Percentiles rank a stretch among this genome's conserved stretches.
These are phyloP conservation scores for Haplosporangium gracile DNA, from an alignment of 192 early-diverging fungal species.

Conservation along the genomic window DNA sequence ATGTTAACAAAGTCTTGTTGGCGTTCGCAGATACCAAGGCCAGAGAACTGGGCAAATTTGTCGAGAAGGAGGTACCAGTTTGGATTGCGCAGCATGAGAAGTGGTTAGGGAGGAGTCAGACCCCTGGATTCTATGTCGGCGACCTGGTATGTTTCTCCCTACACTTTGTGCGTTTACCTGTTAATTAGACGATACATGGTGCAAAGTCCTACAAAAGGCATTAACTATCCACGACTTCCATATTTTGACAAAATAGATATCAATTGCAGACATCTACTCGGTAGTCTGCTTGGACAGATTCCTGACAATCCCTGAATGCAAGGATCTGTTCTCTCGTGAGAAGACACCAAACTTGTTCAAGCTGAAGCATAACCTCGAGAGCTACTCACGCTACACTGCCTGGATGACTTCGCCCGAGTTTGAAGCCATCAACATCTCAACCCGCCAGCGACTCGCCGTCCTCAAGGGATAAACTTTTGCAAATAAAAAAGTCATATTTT, in stretches of 20 bases:
- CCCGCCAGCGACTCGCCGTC: conserved; percentile 34
- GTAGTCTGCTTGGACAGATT: conserved; percentile 39
- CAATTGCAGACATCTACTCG: conserved; percentile 39
- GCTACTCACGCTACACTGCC: conserved; percentile 14
- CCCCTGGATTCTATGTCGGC: conserved; percentile 35
- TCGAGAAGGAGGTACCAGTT: conserved; percentile 15
- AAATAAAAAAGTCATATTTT: neutral
- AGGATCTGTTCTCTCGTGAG: conserved; percentile 18
- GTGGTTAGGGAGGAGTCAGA: conserved; percentile 25
- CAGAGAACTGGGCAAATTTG: conserved; percentile 30
- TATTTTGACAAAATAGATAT: neutral
- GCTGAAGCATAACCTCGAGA: conserved; percentile 20
- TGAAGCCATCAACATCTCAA: conserved; percentile 39
- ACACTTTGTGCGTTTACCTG: neutral
- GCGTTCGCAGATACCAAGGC: conserved; percentile 43
- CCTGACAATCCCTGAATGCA: conserved; percentile 45
- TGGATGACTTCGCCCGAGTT: conserved; percentile 38
- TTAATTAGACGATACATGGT: neutral
- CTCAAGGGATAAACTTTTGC: conserved; percentile 17
- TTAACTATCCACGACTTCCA: too few species aligned
- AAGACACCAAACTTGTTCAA: conserved; percentile 31
- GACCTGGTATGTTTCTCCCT: conserved; percentile 15
- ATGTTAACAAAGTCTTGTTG: conserved; percentile 45
- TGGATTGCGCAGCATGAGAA: conserved; percentile 48
- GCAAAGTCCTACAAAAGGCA: neutral